Conservation (phyloP, 495 filamentous ascomycete species). For the Annulohypoxylon bovei region DNA sequence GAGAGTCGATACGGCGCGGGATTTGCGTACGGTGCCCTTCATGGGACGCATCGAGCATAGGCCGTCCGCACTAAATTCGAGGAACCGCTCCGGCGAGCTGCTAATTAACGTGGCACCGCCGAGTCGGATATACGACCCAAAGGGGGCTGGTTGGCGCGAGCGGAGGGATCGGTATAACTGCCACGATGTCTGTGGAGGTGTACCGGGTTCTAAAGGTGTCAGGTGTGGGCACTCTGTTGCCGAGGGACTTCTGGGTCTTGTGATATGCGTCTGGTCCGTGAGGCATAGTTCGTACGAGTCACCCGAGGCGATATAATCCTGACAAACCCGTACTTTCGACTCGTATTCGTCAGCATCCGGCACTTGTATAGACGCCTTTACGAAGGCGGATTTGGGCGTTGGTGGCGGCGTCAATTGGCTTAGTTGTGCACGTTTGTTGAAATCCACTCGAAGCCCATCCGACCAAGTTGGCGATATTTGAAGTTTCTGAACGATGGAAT, state of each 20-base stretch:
- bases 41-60: conserved; percentile 80
- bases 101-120: conserved; percentile 75
- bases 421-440: conserved; percentile 30
- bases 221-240: conserved; percentile 21
- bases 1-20: conserved; percentile 63
- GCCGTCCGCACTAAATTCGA: conserved; percentile 71
- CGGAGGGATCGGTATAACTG: conserved; percentile 76
- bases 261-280: conserved; percentile 76
- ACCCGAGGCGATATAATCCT: conserved; percentile 76
- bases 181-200: conserved; percentile 62
- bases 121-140: conserved; percentile 83
- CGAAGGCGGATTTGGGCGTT: conserved; percentile 30
- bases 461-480: conserved; percentile 40
- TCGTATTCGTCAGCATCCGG: conserved; percentile 69
- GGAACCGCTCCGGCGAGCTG: conserved; percentile 92
- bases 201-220: conserved; percentile 22
- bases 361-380: conserved; percentile 41
- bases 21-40: conserved; percentile 92
- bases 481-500: conserved; percentile 47
- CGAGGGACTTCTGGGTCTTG: conserved; percentile 45
- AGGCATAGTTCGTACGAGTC: conserved; percentile 96
- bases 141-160: conserved; percentile 81
- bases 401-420: conserved; percentile 42
- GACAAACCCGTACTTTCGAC: conserved; percentile 71
- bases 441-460: conserved; percentile 38